Conservation (phyloP, 2,329 filamentous ascomycete species). For the Venturia effusa region DNA sequence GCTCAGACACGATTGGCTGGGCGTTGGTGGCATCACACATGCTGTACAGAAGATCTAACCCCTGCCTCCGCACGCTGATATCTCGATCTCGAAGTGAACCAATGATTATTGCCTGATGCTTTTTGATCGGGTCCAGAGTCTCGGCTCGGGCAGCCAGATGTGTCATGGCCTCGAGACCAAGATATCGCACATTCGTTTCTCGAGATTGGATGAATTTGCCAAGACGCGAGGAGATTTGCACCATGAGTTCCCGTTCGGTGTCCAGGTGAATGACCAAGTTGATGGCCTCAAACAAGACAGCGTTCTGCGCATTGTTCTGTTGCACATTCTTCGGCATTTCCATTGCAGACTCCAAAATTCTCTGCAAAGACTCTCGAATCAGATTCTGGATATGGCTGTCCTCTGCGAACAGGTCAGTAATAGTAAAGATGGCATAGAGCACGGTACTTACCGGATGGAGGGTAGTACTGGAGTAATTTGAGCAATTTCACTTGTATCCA, state of each 20-base stretch:
- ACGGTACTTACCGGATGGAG: conserved; percentile 62
- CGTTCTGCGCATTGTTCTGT: conserved; percentile 98
- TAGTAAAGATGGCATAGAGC: background rate
- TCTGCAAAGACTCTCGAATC: conserved; percentile 83
- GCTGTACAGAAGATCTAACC: conserved; percentile 92
- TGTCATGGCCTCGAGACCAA: conserved; percentile 95
- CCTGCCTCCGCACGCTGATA: conserved; percentile 93
- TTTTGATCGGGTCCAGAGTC: conserved; percentile 93
- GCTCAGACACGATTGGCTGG: conserved; percentile 82
- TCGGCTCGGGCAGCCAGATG: conserved; percentile 90
- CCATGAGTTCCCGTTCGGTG: conserved; percentile 88
- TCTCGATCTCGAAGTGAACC: conserved; percentile 89
- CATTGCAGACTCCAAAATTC: conserved; percentile 81
- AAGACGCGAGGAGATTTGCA: conserved; percentile 82
- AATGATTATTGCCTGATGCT: conserved; percentile 92
- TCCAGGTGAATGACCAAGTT: conserved; percentile 97
- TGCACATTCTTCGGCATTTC: conserved; percentile 97
- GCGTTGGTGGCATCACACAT: conserved; percentile 98
- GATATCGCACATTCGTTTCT: conserved; percentile 93
- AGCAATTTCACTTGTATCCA: conserved; percentile 97
- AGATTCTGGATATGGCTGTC: conserved; percentile 86
- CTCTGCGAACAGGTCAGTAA: conserved; percentile 42
- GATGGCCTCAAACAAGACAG: conserved; percentile 95
- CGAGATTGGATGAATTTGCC: conserved; percentile 94
- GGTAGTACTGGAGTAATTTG: conserved; percentile 87